These are phyloP conservation scores for Botryotinia convoluta DNA, from an alignment of 2,329 filamentous ascomycete genomes.

Conservation along the genomic window DNA sequence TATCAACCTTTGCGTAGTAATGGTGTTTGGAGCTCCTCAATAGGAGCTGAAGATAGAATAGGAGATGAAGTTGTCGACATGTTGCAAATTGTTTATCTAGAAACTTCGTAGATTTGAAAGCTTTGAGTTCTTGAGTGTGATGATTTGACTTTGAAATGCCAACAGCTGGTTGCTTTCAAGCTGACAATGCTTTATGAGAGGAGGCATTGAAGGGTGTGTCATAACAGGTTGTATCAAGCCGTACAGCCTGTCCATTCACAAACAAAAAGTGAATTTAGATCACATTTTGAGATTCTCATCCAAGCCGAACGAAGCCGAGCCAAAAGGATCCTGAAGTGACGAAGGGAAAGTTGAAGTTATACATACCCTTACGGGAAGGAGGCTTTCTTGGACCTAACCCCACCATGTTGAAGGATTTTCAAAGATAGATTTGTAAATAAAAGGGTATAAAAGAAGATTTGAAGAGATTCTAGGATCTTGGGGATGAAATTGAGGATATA, in stretches of 20 bases:
- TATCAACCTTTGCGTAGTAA: background rate
- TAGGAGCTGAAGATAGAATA: background rate
- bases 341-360: constrained; percentile 13
- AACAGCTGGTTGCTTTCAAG: background rate
- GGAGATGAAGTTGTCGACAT: background rate
- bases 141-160: background rate
- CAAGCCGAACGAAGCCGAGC: background rate
- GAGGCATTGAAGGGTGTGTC: background rate
- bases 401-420: constrained; percentile 51
- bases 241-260: background rate
- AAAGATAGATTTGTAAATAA: background rate
- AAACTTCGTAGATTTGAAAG: background rate
- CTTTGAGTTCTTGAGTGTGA: background rate
- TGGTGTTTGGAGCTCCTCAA: background rate
- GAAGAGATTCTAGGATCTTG: background rate
- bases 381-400: constrained; percentile 61
- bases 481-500: background rate
- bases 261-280: background rate
- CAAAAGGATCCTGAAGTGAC: background rate
- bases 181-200: background rate
- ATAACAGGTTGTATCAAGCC: background rate
- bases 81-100: background rate
- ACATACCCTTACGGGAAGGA: constrained; percentile 72
- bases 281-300: background rate
- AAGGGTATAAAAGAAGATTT: background rate